Evolutionary conservation across 176 grass and related monocot genomes (phyloP), one percentile per base, ranked within the genome.

Genomic region (Thinopyrum elongatum): DNA sequence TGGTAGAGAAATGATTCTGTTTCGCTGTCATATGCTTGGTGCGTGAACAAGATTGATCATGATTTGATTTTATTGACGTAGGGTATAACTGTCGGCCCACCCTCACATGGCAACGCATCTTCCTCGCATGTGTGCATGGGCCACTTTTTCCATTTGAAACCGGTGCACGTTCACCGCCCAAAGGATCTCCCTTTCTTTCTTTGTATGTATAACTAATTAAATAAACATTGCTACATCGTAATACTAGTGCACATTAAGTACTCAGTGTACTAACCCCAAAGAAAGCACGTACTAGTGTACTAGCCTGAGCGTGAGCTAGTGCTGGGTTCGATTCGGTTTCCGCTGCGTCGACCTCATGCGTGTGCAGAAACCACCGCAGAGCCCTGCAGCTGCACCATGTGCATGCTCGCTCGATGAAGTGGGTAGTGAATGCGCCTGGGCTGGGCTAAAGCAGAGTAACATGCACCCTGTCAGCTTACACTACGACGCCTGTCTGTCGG

Each of bases 401-500:
- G 71, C 71, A 74, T 65, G 49, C 53, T 76, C 1, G 46, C 49
- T 85, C 0, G 72, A 65, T 53, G 58, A 41, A 23, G 28, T 53
- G 70, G 71, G 39, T 12, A 35, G 58, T 84, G 58, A 76, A 84
- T 65, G 71, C 71, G 13, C 25, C 29, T 38, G 73, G 22, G 3
- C 6, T 27, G 0, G 15, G 11, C 53, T 8, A 17, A 53, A 53
- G 38, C 71, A 60, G 57, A 66, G 36, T 84, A 79, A 53, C 74
- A 34, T 73, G 74, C 38, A 79, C 29, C 7, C 53, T 82, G 74
- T 79, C 86, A 83, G 80, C 38, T 84, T n/a, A 4, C 10, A 22
- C 22, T 16, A 39, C 2, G 26, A 80, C 55, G 1, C 21, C 71
- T 28, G 6, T 47, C 39, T 57, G 81, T 17, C 21, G 41, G 86